Evolutionary conservation across 75 land plant genomes (phyloP), one percentile per base, ranked within the genome.

Genomic region (Pinus tabuliformis): DNA sequence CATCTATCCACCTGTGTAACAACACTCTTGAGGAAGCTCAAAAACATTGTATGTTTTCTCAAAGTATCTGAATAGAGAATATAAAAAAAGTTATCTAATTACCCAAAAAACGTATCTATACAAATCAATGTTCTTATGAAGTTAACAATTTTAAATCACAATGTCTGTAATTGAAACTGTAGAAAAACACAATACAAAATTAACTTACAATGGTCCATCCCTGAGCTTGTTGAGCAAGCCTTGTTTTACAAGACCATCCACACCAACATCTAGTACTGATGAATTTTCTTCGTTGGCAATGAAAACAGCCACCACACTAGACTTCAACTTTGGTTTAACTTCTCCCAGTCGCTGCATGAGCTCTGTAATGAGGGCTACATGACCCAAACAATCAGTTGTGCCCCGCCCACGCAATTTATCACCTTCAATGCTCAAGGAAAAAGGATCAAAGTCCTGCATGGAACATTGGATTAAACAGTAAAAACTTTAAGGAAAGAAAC

Each of bases 271-370:
- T 6, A 81, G 24, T 18, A 88, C 81, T 1, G 96, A 78, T 28
- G 92, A 88, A 75, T 93, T 93, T 81, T 95, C 98, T 81, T 95
- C 98, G 70, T 86, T 93, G 24, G 98, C 98, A 59, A 95, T 95
- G 77, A 95, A 93, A 4, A 95, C 96, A 49, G 96, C 94, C 57
- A 95, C 94, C 42, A 95, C 94, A 59, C 92, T 88, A 5, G 86
- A 86, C 77, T 89, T 89, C 74, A 95, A 71, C 56, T 77, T 76
- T 11, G 92, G 92, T 62, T 87, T 95, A 20, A 79, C 80, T 77
- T 95, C 91, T 30, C 83, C 94, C 12, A 95, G 83, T 72, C 73
- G 84, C 62, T 72, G 82, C 90, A 95, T 91, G 18, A 93, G 91
- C 77, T 93, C 98, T 49, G 98, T 87, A 24, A 95, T 84, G 61